Evolutionary conservation across 1,284 basidiomycete species (phyloP), one percentile per base, ranked within the genome.

Genomic region (Ustilago loliicola): DNA sequence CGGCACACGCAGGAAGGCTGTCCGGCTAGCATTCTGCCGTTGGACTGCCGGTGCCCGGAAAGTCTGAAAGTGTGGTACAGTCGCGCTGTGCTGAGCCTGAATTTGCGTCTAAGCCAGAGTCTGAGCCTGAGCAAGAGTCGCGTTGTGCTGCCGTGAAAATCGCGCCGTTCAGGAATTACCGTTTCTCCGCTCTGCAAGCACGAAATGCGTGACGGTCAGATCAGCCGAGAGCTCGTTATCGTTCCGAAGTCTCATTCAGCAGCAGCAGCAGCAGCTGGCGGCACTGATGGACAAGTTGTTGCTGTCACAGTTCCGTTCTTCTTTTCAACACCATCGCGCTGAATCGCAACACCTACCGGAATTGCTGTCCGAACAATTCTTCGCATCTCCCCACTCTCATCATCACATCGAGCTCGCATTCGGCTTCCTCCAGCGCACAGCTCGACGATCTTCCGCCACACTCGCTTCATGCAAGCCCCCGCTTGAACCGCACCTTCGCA

Each of bases 401-500:
- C 13, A 13, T 4, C n/a, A 5, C 25, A 17, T 29, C 25, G 48
- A 29, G 48, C 25, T 50, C n/a, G 25, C 25, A 29, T 5, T 50
- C 48, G 8, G n/a, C 13, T 10, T 17, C 23, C 48, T 13, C 27
- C n/a, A 13, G 25, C 48, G 17, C 8, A 17, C 45, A 25, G 45
- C 23, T 50, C 48, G 48, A 25, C 48, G 19, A 10, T 15, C 23
- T 27, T 27, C 25, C 23, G 7, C 42, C 42, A 45, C 42, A 25
- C 13, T 23, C 40, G 25, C 21, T n/a, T 45, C 42, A 25, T 25
- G 27, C 27, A 50, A 50, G 11, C 11, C 23, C 15, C 5, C n/a
- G 34, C 50, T 60, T 27, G 29, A 47, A 17, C 52, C 25, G 34
- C 51, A 36, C 9, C 21, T 45, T 54, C 47, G 61, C 65, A 67